These are phyloP conservation scores for Erythrophleum fordii DNA, from an alignment of 306 rosid species.

Conservation along the genomic window DNA sequence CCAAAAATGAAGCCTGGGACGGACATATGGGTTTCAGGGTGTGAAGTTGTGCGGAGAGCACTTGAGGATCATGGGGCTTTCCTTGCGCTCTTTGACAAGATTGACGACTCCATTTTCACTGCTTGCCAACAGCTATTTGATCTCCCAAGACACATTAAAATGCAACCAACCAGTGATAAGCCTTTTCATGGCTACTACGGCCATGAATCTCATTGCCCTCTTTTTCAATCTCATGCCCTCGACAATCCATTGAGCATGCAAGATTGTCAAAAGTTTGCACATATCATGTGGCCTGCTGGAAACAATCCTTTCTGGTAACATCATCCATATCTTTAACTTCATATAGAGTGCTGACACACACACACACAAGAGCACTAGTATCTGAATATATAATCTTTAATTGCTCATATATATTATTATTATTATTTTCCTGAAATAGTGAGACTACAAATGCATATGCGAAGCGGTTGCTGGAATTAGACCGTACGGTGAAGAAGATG, in stretches of 20 bases:
- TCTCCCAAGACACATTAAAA: constrained; percentile 17
- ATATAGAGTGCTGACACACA: too few relatives aligned
- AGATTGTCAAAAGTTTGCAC: constrained; percentile 24
- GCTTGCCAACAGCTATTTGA: constrained; percentile 10
- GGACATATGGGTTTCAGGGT: constrained; percentile 19
- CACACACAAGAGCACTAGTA: too few relatives aligned
- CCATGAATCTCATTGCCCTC: neutral
- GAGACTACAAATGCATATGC: constrained; percentile 31
- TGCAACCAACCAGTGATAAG: constrained; percentile 33
- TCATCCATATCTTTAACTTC: too few relatives aligned
- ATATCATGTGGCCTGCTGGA: constrained; percentile 42
- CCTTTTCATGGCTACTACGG: constrained; percentile 36
- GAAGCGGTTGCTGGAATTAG: constrained; percentile 27
- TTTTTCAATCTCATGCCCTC: constrained; percentile 39
- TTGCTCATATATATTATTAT: too few relatives aligned
- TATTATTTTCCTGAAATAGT: too few relatives aligned
- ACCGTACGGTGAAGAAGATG: constrained; percentile 31
- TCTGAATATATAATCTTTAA: too few relatives aligned
- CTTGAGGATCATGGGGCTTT: constrained; percentile 42
- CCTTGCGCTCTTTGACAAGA: neutral
- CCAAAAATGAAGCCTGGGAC: constrained; percentile 35
- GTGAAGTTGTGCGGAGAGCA: constrained; percentile 32
- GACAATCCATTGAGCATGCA: constrained; percentile 18
- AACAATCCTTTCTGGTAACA: constrained; percentile 37
- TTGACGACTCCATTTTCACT: constrained; percentile 22